Base-by-base conservation (phyloP, 768 basidiomycete species). In the Lentinula guzmanii region DNA sequence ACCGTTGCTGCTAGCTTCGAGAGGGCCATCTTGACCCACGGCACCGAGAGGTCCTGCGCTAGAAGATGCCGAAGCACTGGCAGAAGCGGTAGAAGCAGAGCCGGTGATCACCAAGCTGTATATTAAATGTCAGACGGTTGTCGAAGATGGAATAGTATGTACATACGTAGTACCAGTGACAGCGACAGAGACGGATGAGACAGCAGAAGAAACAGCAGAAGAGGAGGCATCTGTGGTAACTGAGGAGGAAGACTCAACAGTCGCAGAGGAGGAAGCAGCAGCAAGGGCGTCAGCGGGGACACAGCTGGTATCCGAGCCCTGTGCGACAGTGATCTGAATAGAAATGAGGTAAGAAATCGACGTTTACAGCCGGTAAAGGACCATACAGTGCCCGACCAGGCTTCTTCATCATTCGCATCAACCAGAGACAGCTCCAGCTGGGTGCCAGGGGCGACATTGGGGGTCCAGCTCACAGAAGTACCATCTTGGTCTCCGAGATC, bases 371-470 rank as follows among this genome's bases (percentile, higher is more conserved):
- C 60, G 16, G 31, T 21, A 31, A 58, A 15, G 50, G 63, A 5
- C 78, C 84, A 68, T 63, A 90, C 90, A 10, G 65, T 66, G 39
- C 74, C 77, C 65, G 82, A 85, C 90, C 90, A 93, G 3, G 81
- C 89, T 66, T 91, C 88, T 3, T 86, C 68, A 33, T 75, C 82
- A 37, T 66, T 58, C 1, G 72, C 66, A 68, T 90, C 88, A 62
- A 80, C 70, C 16, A 90, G 63, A 15, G 80, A 86, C 35, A 91
- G 63, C 64, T 76, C 69, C 42, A 87, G 75, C 33, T 74, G 63
- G 21, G 76, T 77, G 41, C 84, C 84, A 11, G 79, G 75, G 37
- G 80, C 67, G 54, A 90, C 43, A 52, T 76, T 74, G 4, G 67
- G 72, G 59, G 70, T 77, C 80, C 82, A 89, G 13, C 72, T 72